Conservation (phyloP, 1,139 yeast species). For the Hansenula anomala region DNA sequence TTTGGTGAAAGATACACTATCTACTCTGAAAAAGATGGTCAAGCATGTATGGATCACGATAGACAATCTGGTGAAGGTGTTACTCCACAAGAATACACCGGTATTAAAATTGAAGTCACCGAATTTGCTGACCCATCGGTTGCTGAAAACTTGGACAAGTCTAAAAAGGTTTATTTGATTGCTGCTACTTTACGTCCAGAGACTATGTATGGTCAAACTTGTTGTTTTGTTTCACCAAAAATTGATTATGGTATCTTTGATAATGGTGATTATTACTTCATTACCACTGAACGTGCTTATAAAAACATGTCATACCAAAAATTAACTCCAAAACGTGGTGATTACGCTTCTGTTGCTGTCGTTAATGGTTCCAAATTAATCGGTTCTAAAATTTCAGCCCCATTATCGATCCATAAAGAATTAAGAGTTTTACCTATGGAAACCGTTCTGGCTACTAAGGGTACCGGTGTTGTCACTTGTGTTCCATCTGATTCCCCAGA, state of each 20-base stretch:
- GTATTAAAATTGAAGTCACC: slow-evolving; percentile 73
- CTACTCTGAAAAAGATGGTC: slow-evolving; percentile 96
- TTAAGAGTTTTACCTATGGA: slow-evolving; percentile 95
- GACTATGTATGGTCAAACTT: slow-evolving; percentile 98
- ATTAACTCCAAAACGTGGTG: slow-evolving; percentile 84
- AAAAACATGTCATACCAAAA: slow-evolving; percentile 97
- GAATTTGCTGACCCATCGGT: slow-evolving; percentile 42
- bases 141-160: slow-evolving; percentile 50
- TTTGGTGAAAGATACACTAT: slow-evolving; percentile 98
- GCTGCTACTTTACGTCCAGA: slow-evolving; percentile 99
- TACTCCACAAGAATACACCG: slow-evolving; percentile 93
- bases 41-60: slow-evolving; percentile 99
- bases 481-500: slow-evolving; percentile 99
- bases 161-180: slow-evolving; percentile 72
- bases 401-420: slow-evolving; percentile 66
- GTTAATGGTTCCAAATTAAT: slow-evolving; percentile 71
- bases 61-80: slow-evolving; percentile 97
- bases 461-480: slow-evolving; percentile 99
- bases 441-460: slow-evolving; percentile 88
- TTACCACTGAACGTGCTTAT: slow-evolving; percentile 95
- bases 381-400: slow-evolving; percentile 87
- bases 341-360: slow-evolving; percentile 52
- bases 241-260: slow-evolving; percentile 88
- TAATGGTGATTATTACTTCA: slow-evolving; percentile 78
- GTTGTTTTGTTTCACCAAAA: slow-evolving; percentile 97